Percentiles rank a stretch among this genome's conserved stretches.
phyloP scores from a whole-genome alignment of 768 basidiomycete species.

The Russula foetens region DNA sequence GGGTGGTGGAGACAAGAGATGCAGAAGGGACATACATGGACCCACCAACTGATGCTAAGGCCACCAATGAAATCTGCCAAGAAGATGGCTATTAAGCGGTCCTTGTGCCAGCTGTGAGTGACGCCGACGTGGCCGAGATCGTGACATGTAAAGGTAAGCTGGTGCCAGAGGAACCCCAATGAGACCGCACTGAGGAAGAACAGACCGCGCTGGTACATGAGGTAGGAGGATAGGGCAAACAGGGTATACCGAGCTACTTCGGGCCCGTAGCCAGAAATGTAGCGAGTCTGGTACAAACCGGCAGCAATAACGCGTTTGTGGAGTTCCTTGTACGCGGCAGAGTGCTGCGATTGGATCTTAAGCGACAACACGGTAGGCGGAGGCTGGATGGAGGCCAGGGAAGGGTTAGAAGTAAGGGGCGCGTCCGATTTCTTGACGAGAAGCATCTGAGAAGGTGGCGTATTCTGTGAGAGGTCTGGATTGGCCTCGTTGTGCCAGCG shows the following conservation, averaged over 20 bases:
- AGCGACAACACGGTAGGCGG: constrained; percentile 47
- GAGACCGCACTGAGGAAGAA: constrained; percentile 66
- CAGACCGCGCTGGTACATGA: constrained; percentile 57
- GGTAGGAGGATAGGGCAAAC: constrained; percentile 50
- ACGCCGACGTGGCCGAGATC: constrained; percentile 95
- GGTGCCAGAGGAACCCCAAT: constrained; percentile 92
- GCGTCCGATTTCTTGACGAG: constrained; percentile 42
- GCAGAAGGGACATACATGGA: constrained; percentile 55
- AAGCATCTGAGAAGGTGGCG: constrained; percentile 45
- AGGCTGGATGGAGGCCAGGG: constrained; percentile 39
- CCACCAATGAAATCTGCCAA: constrained; percentile 88
- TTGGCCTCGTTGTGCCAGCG: constrained; percentile 14
- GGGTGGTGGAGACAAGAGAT: background rate
- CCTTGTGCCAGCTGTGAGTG: constrained; percentile 76
- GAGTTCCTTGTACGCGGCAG: constrained; percentile 71
- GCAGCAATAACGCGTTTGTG: constrained; percentile 66
- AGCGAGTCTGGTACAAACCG: constrained; percentile 80
- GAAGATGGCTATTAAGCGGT: constrained; percentile 70
- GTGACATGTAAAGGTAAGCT: constrained; percentile 86
- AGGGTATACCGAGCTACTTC: constrained; percentile 74
- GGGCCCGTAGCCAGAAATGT: constrained; percentile 81
- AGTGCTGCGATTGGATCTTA: constrained; percentile 55
- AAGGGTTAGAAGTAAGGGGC: constrained; percentile 31
- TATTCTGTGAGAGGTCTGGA: constrained; percentile 22
- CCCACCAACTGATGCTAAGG: constrained; percentile 97